Evolutionary conservation across 495 filamentous ascomycete genomes (phyloP), one percentile per base, ranked within the genome.

Genomic region (Astrocystis sublimbata): DNA sequence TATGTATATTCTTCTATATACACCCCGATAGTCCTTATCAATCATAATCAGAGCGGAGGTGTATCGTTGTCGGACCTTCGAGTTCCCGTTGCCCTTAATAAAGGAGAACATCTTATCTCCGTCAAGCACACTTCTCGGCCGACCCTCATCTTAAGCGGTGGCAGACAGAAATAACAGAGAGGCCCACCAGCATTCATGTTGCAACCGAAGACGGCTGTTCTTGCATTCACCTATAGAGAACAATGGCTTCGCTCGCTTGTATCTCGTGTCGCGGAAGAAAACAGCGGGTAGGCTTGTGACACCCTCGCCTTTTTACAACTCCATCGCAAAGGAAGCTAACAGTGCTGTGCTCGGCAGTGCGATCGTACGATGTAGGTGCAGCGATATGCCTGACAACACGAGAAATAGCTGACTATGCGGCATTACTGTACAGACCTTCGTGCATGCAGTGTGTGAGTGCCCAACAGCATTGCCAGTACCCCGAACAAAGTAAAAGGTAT

Each of bases 211-310:
- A 13, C 9, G 9, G 35, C 2, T 38, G 15, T 12, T 38, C 38
- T 4, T 41, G 38, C 38, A 17, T 17, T n/a, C 13, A 4, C 1
- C 13, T 4, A 41, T n/a, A 41, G 21, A n/a, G 3, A 51, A 51
- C 28, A 1, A 51, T 51, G 47, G 28, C 47, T 33, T 35, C 47
- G 6, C 47, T 51, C 13, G 47, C 28, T 31, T 51, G 28, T 33
- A 35, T n/a, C 47, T 51, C 47, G 47, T 51, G 47, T 19, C 47
- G 47, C 15, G 47, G 15, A 19, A 33, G 35, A n/a, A 51, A 51
- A 51, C 28, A 51, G 47, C 47, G 47, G 28, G 47, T 51, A n/a
- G 35, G 47, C 46, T 51, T 4, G 45, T 49, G 30, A 28, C 21
- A 33, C 35, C 47, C 47, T 12, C 26, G 35, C n/a, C 9, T 30